Evolutionary conservation across 495 filamentous ascomycete species (phyloP).

Genomic region (Xylaria longipes): DNA sequence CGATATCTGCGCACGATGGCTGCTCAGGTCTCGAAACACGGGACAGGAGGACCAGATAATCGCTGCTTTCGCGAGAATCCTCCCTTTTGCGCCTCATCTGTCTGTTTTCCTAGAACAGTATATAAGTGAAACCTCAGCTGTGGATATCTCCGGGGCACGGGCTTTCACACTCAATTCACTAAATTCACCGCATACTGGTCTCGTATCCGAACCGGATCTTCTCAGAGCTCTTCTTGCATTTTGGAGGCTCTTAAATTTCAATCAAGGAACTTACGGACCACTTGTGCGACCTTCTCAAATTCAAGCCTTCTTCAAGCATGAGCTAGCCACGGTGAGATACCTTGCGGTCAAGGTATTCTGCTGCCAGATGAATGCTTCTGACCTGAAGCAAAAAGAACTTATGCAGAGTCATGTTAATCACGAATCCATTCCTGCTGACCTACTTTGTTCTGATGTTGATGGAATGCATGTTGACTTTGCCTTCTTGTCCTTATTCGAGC

Average conservation of each 20-base stretch:
- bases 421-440: slow-evolving; percentile 42
- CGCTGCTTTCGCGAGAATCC: slow-evolving; percentile 75
- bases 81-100: slow-evolving; percentile 80
- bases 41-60: slow-evolving; percentile 60
- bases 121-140: slow-evolving; percentile 41
- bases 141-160: slow-evolving; percentile 21
- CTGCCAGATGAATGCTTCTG: slow-evolving; percentile 79
- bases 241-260: slow-evolving; percentile 78
- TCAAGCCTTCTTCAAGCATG: slow-evolving; percentile 70
- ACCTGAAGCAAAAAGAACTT: slow-evolving; percentile 75
- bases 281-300: slow-evolving; percentile 69
- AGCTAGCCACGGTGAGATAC: slow-evolving; percentile 69
- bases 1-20: slow-evolving; percentile 81
- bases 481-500: slow-evolving; percentile 83
- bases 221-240: slow-evolving; percentile 65
- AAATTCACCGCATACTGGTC: slow-evolving; percentile 17
- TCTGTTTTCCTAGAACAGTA: slow-evolving; percentile 59
- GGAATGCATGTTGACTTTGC: slow-evolving; percentile 79
- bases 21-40: slow-evolving; percentile 46
- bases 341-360: slow-evolving; percentile 81
- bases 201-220: slow-evolving; percentile 33
- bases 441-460: slow-evolving; percentile 75
- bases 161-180: slow-evolving; percentile 36
- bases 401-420: slow-evolving; percentile 66
- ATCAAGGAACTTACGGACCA: slow-evolving; percentile 67